These are phyloP conservation scores for Leucocoprinus sp. DNA, from an alignment of 768 basidiomycete genomes.

Conservation along the genomic window DNA sequence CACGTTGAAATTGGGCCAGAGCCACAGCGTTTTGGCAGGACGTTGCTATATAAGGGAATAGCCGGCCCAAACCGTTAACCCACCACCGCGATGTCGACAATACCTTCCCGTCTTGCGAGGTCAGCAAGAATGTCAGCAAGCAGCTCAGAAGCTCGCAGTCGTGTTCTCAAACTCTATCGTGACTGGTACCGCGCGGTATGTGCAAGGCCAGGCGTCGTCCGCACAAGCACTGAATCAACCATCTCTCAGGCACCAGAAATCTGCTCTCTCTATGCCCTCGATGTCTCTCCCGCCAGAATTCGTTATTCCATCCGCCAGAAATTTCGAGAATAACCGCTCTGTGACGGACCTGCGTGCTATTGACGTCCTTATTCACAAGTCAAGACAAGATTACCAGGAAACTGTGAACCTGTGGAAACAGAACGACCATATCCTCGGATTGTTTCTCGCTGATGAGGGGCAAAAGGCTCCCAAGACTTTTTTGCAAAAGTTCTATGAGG, in stretches of 20 bases:
- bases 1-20: conserved; percentile 12
- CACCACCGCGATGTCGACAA: conserved; percentile 49
- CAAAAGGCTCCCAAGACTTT: conserved; percentile 45
- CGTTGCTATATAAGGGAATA: not conserved
- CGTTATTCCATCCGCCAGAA: conserved; percentile 77
- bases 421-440: conserved; percentile 69
- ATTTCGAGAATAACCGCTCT: conserved; percentile 80
- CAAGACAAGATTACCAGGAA: conserved; percentile 86
- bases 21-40: not conserved
- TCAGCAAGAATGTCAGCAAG: conserved; percentile 50
- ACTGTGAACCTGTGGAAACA: conserved; percentile 93
- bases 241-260: conserved; percentile 81
- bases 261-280: conserved; percentile 71
- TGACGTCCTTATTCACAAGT: conserved; percentile 81
- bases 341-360: conserved; percentile 77
- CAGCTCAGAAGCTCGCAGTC: conserved; percentile 52
- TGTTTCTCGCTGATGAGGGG: conserved; percentile 33
- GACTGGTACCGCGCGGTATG: conserved; percentile 90
- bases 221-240: conserved; percentile 4
- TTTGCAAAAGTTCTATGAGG: conserved; percentile 79
- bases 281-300: conserved; percentile 67
- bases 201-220: conserved; percentile 17
- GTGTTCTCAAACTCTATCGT: conserved; percentile 76
- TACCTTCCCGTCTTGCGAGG: conserved; percentile 82
- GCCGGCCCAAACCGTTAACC: conserved; percentile 13